phyloP scores from a whole-genome alignment of 768 basidiomycete species.

The Mycena alexandri region DNA sequence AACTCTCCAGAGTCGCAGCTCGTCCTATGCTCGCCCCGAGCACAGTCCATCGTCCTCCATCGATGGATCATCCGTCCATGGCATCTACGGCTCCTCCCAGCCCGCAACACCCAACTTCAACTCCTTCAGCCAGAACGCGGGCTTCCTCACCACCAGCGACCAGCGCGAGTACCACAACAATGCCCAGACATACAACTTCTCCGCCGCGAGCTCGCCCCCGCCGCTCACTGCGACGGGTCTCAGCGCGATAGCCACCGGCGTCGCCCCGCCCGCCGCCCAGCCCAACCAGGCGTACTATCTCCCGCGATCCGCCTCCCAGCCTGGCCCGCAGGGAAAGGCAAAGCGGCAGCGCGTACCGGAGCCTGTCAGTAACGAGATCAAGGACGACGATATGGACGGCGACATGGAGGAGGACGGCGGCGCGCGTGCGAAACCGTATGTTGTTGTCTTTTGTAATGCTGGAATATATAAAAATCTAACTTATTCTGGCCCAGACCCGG shows the following conservation, averaged over 20 bases:
- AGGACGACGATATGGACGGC: constrained; percentile 53
- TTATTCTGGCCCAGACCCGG: constrained; percentile 55
- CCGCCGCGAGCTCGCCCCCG: constrained; percentile 13
- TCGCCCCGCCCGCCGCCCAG: neutral
- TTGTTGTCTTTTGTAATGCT: constrained; percentile 28
- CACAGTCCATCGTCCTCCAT: constrained; percentile 33
- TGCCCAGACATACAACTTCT: constrained; percentile 30
- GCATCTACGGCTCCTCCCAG: constrained; percentile 3
- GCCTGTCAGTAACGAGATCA: constrained; percentile 46
- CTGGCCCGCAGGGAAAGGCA: constrained; percentile 38
- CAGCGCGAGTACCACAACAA: constrained; percentile 37
- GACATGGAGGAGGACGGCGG: constrained; percentile 53
- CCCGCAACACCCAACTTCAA: constrained; percentile 20
- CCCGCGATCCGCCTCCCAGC: constrained; percentile 42
- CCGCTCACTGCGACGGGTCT: constrained; percentile 32
- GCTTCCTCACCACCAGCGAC: constrained; percentile 28
- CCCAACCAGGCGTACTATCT: constrained; percentile 34
- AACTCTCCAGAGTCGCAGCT: constrained; percentile 18
- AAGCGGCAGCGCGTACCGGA: constrained; percentile 53
- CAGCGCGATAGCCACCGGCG: constrained; percentile 29
- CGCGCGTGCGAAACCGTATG: constrained; percentile 59
- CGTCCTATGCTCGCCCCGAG: constrained; percentile 16
- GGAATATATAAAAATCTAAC: neutral
- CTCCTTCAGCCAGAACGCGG: constrained; percentile 22
- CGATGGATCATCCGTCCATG: constrained; percentile 4